These are phyloP conservation scores for Lizonia empirigonia DNA, from an alignment of 2,329 filamentous ascomycete genomes.

Conservation along the genomic window DNA sequence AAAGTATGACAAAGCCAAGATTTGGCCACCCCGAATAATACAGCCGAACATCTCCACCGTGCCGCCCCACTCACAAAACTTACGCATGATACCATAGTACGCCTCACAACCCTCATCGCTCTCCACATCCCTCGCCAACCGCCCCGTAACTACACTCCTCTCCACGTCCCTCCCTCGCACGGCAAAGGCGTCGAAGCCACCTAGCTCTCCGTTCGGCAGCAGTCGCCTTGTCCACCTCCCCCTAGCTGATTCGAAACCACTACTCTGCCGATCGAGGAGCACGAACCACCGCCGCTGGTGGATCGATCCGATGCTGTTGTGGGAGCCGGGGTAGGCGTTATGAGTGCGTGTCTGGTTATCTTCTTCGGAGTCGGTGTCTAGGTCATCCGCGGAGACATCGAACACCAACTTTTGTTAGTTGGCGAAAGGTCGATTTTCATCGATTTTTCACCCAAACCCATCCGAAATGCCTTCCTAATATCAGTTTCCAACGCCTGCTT, in stretches of 20 bases:
- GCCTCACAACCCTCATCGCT: slow-evolving; percentile 64
- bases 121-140: slow-evolving; percentile 64
- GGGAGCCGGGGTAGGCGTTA: slow-evolving; percentile 70
- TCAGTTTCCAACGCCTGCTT: too few relatives aligned
- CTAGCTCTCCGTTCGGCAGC: slow-evolving; percentile 17
- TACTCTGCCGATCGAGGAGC: slow-evolving; percentile 64
- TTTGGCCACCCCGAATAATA: too few relatives aligned
- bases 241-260: slow-evolving; percentile 56
- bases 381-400: too few relatives aligned
- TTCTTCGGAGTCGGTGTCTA: slow-evolving; percentile 52
- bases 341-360: slow-evolving; percentile 56
- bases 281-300: slow-evolving; percentile 72
- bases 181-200: slow-evolving; percentile 63
- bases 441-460: too few relatives aligned
- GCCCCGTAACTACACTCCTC: slow-evolving; percentile 69
- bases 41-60: too few relatives aligned
- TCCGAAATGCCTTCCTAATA: too few relatives aligned
- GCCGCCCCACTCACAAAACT: too few relatives aligned
- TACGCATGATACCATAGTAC: too few relatives aligned
- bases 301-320: slow-evolving; percentile 68
- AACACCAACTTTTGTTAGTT: too few relatives aligned
- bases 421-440: too few relatives aligned
- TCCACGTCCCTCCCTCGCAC: slow-evolving; percentile 66
- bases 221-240: slow-evolving; percentile 14
- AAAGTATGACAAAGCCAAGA: too few relatives aligned